Base-by-base conservation (phyloP, 2,329 filamentous ascomycete genomes). In the Aureobasidium sp. region DNA sequence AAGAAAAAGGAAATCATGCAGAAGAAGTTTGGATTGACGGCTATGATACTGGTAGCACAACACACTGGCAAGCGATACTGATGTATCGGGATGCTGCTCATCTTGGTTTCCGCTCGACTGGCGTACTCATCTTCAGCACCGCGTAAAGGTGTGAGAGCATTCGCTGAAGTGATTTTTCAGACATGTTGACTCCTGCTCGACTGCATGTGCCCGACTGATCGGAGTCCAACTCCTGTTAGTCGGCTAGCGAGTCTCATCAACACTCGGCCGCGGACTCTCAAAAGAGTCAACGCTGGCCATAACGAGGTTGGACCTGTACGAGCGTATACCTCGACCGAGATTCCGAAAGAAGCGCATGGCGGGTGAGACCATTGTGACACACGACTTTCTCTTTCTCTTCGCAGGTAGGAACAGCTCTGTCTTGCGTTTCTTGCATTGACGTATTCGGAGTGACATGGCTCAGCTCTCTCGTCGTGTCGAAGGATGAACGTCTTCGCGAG, bases 61-160 rank as follows among this genome's bases (percentile, higher is more conserved):
- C 17, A 31, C 9, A n/a, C 33, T 19, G 9, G 47, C 42, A 45
- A 22, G 7, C 27, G 17, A 19, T 19, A 22, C 14, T 37, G 31
- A 11, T 37, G 2, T 27, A 39, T 31, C 2, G 15, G 27, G 24
- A 33, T 24, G n/a, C 22, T 39, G 56, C 56, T 59, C 56, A 49
- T 59, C 56, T 59, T 59, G 44, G 56, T 59, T 59, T 59, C 44
- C 44, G 56, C 56, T 49, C 44, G 44, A 48, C 31, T 59, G 44
- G 56, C 56, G 56, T 59, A 59, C 56, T 59, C 19, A 40, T 59
- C 44, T 49, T 48, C 44, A 59, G 44, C 44, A 59, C 56, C 56
- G 37, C 56, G 44, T 49, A 59, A 49, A 59, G 56, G 56, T 59
- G 56, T 59, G 44, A 59, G 44, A 45, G 35, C 40, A 49, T 35